phyloP scores from a whole-genome alignment of 140 eudicot genomes.

The Bidens hawaiensis region DNA sequence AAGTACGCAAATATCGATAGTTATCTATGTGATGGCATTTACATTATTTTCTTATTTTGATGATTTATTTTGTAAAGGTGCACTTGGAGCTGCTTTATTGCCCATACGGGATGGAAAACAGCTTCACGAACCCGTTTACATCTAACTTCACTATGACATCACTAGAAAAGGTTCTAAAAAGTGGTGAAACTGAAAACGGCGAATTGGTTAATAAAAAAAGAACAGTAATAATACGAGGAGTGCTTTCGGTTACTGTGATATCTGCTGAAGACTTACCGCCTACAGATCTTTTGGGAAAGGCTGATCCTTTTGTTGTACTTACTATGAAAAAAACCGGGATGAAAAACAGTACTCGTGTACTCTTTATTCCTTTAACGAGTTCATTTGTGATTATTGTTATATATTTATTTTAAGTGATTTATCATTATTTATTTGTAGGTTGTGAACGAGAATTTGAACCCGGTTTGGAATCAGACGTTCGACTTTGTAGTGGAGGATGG shows the following conservation, averaged over 20 bases:
- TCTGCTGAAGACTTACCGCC: conserved; percentile 93
- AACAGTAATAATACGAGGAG: conserved; percentile 81
- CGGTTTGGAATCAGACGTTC: conserved; percentile 98
- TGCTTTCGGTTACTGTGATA: conserved; percentile 81
- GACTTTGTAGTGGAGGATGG: conserved; percentile 98
- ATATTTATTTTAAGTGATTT: not conserved
- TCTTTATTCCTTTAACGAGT: conserved; percentile 1
- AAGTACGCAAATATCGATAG: conserved; percentile 37
- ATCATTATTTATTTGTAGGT: conserved; percentile 50
- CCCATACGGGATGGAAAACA: conserved; percentile 73
- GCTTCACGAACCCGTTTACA: conserved; percentile 66
- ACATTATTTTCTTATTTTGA: not conserved
- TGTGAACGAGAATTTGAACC: conserved; percentile 85
- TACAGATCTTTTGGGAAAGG: conserved; percentile 82
- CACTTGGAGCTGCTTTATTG: conserved; percentile 88
- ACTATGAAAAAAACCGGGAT: conserved; percentile 76
- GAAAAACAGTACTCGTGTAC: conserved; percentile 85
- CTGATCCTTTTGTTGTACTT: conserved; percentile 82
- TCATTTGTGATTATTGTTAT: not conserved
- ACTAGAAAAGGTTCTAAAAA: conserved; percentile 71
- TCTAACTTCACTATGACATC: conserved; percentile 79
- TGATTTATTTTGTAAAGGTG: conserved; percentile 44
- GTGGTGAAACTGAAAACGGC: conserved; percentile 52
- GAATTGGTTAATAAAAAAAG: conserved; percentile 42
- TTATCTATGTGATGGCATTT: not conserved